A percentile compares a stretch with the other conserved stretches of the same genome.
phyloP scores from a whole-genome alignment of 495 filamentous ascomycete genomes.

The Pseudotulostoma volvatum region DNA sequence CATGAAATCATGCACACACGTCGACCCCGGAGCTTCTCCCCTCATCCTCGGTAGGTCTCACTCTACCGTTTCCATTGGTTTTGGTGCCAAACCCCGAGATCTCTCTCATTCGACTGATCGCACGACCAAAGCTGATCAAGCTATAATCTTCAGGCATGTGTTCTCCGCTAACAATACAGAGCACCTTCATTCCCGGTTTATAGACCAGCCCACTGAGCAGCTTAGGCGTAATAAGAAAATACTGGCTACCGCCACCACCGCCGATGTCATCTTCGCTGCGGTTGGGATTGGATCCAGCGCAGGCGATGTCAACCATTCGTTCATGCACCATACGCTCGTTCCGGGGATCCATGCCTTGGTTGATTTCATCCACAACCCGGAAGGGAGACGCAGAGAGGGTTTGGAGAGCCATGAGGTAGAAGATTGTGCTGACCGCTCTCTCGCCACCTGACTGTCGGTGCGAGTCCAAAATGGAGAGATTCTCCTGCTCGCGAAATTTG shows the following conservation, averaged over 20 bases:
- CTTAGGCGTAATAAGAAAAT: slow-evolving; percentile 99
- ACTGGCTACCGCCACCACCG: slow-evolving; percentile 35
- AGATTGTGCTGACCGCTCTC: slow-evolving; percentile 91
- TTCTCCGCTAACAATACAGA: slow-evolving; percentile 88
- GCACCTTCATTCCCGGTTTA: slow-evolving; percentile 75
- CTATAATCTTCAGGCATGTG: slow-evolving; percentile 51
- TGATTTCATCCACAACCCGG: slow-evolving; percentile 98
- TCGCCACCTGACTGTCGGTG: slow-evolving; percentile 95
- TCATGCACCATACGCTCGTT: slow-evolving; percentile 97
- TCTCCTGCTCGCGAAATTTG: slow-evolving; percentile 79
- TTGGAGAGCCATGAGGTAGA: slow-evolving; percentile 98
- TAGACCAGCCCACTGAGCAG: slow-evolving; percentile 72
- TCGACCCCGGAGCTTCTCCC: slow-evolving; percentile 7
- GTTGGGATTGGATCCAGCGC: slow-evolving; percentile 45
- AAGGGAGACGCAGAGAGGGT: slow-evolving; percentile 90
- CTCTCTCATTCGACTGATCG: slow-evolving; percentile 18
- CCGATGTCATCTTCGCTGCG: slow-evolving; percentile 9
- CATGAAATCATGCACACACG: too few relatives aligned
- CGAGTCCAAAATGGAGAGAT: slow-evolving; percentile 65
- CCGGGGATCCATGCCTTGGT: slow-evolving; percentile 97
- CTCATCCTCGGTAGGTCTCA: slow-evolving; percentile 3
- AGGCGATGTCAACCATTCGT: slow-evolving; percentile 89
- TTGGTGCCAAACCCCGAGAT: slow-evolving; percentile 6
- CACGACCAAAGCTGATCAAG: slow-evolving; percentile 17
- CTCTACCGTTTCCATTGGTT: slow-evolving; percentile 10